Conservation (phyloP, 768 basidiomycete species). For the Clitopilus passeckerianus region DNA sequence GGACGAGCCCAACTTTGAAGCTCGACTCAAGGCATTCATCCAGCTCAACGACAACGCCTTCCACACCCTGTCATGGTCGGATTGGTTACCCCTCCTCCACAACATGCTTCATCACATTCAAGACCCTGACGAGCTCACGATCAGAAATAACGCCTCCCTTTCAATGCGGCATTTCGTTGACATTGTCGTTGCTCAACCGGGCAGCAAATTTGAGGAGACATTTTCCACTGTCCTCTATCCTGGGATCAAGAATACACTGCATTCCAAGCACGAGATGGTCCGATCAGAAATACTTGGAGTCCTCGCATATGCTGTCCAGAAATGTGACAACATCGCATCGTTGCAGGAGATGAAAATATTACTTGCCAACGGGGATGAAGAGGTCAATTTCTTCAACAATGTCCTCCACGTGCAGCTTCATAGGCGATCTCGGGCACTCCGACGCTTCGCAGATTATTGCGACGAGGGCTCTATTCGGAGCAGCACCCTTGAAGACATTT, state of each 20-base stretch:
- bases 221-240: slow-evolving; percentile 70
- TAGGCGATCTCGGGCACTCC: slow-evolving; percentile 80
- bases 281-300: slow-evolving; percentile 80
- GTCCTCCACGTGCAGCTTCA: slow-evolving; percentile 91
- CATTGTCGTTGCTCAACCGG: slow-evolving; percentile 35
- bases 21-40: slow-evolving; percentile 72
- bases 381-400: slow-evolving; percentile 97
- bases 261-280: slow-evolving; percentile 81
- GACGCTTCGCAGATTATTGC: slow-evolving; percentile 77
- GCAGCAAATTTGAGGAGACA: slow-evolving; percentile 41
- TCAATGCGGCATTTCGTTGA: slow-evolving; percentile 78
- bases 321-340: slow-evolving; percentile 50
- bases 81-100: slow-evolving; percentile 83
- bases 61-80: slow-evolving; percentile 38
- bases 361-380: slow-evolving; percentile 83
- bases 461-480: slow-evolving; percentile 62
- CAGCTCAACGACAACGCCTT: slow-evolving; percentile 66
- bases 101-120: slow-evolving; percentile 85
- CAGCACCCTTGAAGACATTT: slow-evolving; percentile 70
- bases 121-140: slow-evolving; percentile 82
- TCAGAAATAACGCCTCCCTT: slow-evolving; percentile 77
- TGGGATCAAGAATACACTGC: slow-evolving; percentile 73
- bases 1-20: slow-evolving; percentile 92
- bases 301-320: slow-evolving; percentile 66
- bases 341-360: slow-evolving; percentile 80